These are phyloP conservation scores for Arabidopsis suecica DNA, from an alignment of 345 rosid genomes.

Conservation along the genomic window DNA sequence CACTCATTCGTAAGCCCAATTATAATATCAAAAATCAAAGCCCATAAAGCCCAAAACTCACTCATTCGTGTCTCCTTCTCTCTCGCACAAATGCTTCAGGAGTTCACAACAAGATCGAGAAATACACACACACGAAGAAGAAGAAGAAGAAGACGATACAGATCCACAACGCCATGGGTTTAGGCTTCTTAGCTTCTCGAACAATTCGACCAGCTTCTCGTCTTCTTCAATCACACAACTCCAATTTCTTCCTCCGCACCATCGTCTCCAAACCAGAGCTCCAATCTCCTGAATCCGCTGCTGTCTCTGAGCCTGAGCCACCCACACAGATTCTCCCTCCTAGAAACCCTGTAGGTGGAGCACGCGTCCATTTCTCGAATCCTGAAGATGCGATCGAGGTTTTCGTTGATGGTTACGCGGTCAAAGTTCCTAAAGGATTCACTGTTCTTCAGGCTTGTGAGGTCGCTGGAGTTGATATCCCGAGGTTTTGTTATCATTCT, in stretches of 20 bases:
- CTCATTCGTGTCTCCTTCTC: constrained; percentile 23
- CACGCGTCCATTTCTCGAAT: constrained; percentile 74
- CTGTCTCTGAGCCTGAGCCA: constrained; percentile 58
- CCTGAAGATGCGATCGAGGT: constrained; percentile 99
- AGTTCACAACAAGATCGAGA: constrained; percentile 36
- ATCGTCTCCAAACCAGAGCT: constrained; percentile 77
- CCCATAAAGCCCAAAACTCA: constrained; percentile 30
- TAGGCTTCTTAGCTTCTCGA: constrained; percentile 79
- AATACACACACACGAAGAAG: constrained; percentile 11
- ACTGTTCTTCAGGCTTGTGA: constrained; percentile 98
- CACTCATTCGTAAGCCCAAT: background rate
- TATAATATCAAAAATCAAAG: background rate
- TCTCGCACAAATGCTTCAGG: constrained; percentile 17
- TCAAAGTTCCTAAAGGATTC: constrained; percentile 96
- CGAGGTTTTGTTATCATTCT: constrained; percentile 90
- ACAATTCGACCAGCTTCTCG: constrained; percentile 52
- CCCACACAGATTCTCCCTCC: constrained; percentile 60
- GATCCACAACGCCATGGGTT: constrained; percentile 64
- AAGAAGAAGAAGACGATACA: constrained; percentile 31
- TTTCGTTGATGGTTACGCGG: constrained; percentile 88
- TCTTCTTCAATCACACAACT: constrained; percentile 48
- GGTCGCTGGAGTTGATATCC: constrained; percentile 98
- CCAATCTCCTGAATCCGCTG: constrained; percentile 70
- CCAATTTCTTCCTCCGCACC: constrained; percentile 57
- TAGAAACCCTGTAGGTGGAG: constrained; percentile 79